phyloP scores from a whole-genome alignment of 805 yeast species.

The Cyberlindnera euphorbiiphila region DNA sequence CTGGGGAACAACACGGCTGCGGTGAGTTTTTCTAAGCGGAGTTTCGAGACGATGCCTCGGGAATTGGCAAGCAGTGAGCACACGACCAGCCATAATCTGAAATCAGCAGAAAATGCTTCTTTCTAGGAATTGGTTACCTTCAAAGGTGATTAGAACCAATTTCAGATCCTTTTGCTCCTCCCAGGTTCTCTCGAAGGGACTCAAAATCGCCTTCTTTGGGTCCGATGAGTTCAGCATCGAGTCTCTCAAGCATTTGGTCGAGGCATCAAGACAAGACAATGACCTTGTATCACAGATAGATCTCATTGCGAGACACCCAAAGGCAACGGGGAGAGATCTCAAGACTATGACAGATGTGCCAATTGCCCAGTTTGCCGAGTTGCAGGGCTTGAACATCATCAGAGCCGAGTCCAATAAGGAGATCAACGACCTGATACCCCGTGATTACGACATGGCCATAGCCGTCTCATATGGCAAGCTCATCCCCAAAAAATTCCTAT shows the following conservation, averaged over 20 bases:
- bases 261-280: conserved; percentile 19
- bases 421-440: conserved; percentile 28
- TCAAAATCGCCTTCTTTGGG: conserved; percentile 65
- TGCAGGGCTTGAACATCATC: conserved; percentile 33
- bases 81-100: too few relatives aligned
- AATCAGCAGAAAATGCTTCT: too few relatives aligned
- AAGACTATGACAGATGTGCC: conserved; percentile 49
- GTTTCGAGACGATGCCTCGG: conserved; percentile 1
- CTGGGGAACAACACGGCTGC: not conserved
- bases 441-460: conserved; percentile 58
- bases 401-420: conserved; percentile 51
- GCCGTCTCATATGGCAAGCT: conserved; percentile 90
- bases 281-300: conserved; percentile 39
- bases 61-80: too few relatives aligned
- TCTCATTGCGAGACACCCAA: conserved; percentile 60
- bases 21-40: not conserved
- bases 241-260: conserved; percentile 41
- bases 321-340: conserved; percentile 58
- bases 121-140: too few relatives aligned
- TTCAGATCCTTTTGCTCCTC: not conserved
- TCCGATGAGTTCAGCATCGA: conserved; percentile 66
- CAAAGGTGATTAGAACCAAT: too few relatives aligned
- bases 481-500: conserved; percentile 62
- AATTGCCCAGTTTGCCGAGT: conserved; percentile 39
- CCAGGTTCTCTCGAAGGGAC: not conserved